Evolutionary conservation across 2,329 filamentous ascomycete genomes (phyloP).

Genomic region (Sclerotiophoma versabilis): DNA sequence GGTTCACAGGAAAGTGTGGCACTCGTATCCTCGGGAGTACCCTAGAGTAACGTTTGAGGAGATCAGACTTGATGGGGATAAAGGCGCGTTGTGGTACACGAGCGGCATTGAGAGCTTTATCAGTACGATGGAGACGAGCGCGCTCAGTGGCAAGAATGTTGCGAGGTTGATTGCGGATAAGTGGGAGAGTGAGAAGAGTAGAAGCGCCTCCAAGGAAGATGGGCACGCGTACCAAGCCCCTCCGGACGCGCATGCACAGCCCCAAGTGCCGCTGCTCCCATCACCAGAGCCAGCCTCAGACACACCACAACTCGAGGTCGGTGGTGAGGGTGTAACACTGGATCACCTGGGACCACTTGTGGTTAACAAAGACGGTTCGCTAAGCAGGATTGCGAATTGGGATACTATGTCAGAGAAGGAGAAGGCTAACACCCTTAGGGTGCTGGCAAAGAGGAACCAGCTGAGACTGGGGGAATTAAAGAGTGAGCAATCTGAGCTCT

Average conservation of each 20-base stretch:
- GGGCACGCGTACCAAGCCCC: not conserved
- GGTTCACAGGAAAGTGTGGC: constrained; percentile 66
- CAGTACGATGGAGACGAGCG: constrained; percentile 96
- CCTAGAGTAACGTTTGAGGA: constrained; percentile 90
- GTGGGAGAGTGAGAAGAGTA: constrained; percentile 45
- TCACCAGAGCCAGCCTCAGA: constrained; percentile 2
- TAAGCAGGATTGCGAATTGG: constrained; percentile 78
- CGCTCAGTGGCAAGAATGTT: constrained; percentile 87
- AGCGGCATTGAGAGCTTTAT: constrained; percentile 88
- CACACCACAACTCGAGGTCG: constrained; percentile 41
- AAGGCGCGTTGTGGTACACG: constrained; percentile 68
- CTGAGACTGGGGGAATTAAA: constrained; percentile 64
- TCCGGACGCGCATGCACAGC: not conserved
- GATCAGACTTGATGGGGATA: constrained; percentile 59
- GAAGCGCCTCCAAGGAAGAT: not conserved
- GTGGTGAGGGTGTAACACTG: constrained; percentile 59
- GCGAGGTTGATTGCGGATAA: constrained; percentile 73
- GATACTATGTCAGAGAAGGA: constrained; percentile 73
- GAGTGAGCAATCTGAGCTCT: constrained; percentile 28
- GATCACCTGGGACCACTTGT: constrained; percentile 76
- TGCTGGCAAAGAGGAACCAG: constrained; percentile 74
- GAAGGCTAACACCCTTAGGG: constrained; percentile 68
- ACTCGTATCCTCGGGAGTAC: constrained; percentile 85
- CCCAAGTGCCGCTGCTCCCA: not conserved
- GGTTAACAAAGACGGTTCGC: constrained; percentile 73